phyloP scores from a whole-genome alignment of 75 land plant genomes.

The Isoetes taiwanensis region DNA sequence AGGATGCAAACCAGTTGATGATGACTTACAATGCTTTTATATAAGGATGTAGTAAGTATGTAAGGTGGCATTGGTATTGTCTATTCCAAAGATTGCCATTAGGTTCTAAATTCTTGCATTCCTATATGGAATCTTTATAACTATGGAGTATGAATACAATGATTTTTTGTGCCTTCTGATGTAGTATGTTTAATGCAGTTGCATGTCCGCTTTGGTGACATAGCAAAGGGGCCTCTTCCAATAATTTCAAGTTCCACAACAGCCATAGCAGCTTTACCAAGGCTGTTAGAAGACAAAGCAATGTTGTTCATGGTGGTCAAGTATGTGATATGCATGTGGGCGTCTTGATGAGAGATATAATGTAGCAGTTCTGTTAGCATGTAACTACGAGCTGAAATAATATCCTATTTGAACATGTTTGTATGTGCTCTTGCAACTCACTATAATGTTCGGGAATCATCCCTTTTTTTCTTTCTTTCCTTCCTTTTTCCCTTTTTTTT shows the following conservation, averaged over 20 bases:
- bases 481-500: too few species aligned
- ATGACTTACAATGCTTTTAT: conserved; percentile 37
- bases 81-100: conserved; percentile 48
- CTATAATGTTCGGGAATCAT: too few species aligned
- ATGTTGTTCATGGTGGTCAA: conserved; percentile 39
- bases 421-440: too few species aligned
- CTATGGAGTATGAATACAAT: not conserved
- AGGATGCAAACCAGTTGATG: conserved; percentile 36
- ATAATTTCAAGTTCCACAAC: conserved; percentile 38
- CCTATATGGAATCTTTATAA: not conserved
- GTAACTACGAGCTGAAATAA: too few species aligned
- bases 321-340: conserved; percentile 29
- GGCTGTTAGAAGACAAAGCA: conserved; percentile 39
- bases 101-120: conserved; percentile 23
- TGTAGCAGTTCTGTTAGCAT: too few species aligned
- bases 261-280: conserved; percentile 35
- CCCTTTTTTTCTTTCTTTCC: too few species aligned
- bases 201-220: conserved; percentile 32
- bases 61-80: conserved; percentile 56
- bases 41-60: conserved; percentile 39
- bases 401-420: too few species aligned
- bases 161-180: not conserved
- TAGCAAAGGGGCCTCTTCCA: conserved; percentile 62
- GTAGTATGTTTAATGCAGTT: conserved; percentile 26
- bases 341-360: conserved; percentile 31